These are phyloP conservation scores for Sphagnum tenellum DNA, from an alignment of 225 moss, liverwort and hornwort species.

Conservation along the genomic window DNA sequence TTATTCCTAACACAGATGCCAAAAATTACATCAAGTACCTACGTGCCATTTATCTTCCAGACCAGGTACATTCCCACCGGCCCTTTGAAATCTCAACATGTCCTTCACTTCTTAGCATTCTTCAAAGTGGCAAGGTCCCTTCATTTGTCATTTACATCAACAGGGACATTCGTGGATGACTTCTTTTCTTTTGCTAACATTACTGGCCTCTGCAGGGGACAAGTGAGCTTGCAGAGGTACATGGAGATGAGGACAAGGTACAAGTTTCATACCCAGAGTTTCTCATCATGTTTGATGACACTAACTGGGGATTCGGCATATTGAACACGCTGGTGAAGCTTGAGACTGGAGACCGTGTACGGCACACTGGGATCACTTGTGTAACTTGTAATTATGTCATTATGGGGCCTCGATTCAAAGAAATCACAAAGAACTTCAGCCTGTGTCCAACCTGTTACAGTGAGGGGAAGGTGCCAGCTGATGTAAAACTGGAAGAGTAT, in stretches of 20 bases:
- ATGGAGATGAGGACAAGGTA: constrained; percentile 78
- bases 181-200: too few species aligned
- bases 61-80: constrained; percentile 26
- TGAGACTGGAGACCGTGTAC: constrained; percentile 70
- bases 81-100: background rate
- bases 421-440: constrained; percentile 61
- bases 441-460: constrained; percentile 85
- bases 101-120: background rate
- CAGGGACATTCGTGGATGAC: too few species aligned
- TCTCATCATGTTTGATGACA: constrained; percentile 70
- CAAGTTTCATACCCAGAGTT: constrained; percentile 88
- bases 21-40: constrained; percentile 71
- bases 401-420: constrained; percentile 85
- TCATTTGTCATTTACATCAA: too few species aligned
- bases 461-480: constrained; percentile 79
- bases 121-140: background rate
- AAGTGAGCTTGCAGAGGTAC: constrained; percentile 68
- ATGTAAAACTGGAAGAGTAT: constrained; percentile 71
- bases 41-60: constrained; percentile 79
- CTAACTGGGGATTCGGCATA: constrained; percentile 94
- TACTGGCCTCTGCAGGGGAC: constrained; percentile 19
- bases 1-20: constrained; percentile 71
- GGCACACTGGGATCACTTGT: constrained; percentile 76
- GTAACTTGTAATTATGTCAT: constrained; percentile 85
- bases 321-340: constrained; percentile 69